phyloP scores from a whole-genome alignment of 257 asterid species.

The Solanum paucissectum region DNA sequence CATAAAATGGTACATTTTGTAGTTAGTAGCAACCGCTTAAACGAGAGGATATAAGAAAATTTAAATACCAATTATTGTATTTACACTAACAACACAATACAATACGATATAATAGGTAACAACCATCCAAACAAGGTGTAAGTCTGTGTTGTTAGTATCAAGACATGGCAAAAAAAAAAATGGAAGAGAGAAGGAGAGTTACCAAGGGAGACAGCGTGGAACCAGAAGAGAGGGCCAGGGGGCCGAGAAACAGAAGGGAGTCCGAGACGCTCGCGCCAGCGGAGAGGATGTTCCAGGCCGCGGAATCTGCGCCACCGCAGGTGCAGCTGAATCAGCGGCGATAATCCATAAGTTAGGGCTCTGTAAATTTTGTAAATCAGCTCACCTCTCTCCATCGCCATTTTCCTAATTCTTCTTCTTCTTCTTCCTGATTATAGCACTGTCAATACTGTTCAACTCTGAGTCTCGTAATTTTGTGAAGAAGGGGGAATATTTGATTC shows the following conservation, averaged over 20 bases:
- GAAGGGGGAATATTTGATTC: background rate
- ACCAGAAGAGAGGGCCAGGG: slow-evolving; percentile 70
- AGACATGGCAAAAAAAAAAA: background rate
- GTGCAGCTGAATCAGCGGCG: slow-evolving; percentile 70
- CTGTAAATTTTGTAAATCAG: slow-evolving; percentile 51
- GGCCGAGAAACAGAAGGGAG: slow-evolving; percentile 65
- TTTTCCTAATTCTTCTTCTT: background rate
- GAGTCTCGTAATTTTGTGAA: background rate
- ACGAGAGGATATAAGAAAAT: background rate
- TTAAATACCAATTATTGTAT: background rate
- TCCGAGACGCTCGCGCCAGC: slow-evolving; percentile 86
- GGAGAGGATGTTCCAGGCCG: slow-evolving; percentile 64
- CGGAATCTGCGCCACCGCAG: slow-evolving; percentile 74
- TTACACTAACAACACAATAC: background rate
- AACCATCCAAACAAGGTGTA: background rate
- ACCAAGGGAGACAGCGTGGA: slow-evolving; percentile 93
- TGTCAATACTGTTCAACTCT: background rate
- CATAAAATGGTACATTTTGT: background rate
- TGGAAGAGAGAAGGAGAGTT: background rate
- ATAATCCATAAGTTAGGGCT: slow-evolving; percentile 47
- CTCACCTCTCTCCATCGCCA: slow-evolving; percentile 39
- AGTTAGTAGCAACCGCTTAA: background rate
- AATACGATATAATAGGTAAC: background rate
- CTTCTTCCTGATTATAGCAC: background rate
- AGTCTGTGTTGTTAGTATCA: no score